Evolutionary conservation across 2,329 filamentous ascomycete genomes (phyloP), one percentile per base, ranked within the genome.

Genomic region (Arthrobotrys entomopaga): DNA sequence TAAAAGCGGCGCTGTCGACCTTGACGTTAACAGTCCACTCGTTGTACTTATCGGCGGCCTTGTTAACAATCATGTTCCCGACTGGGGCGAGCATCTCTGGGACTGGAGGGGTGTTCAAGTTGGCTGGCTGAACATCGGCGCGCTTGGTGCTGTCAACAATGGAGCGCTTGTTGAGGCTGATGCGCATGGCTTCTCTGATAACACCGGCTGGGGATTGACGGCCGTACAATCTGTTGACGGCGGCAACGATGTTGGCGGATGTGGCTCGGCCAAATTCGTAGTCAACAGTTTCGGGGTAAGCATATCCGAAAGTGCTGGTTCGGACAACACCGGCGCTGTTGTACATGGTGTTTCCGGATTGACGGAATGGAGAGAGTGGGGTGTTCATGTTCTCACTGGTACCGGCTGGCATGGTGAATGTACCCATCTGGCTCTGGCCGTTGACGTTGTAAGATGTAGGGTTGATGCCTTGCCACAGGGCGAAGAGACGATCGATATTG

Each of bases 221-320:
- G 8, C 60, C 66, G 29, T 59, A 65, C n/a, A 59, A 24, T 11
- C 24, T 53, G 38, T 71, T 70, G 24, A 63, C 52, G 10, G 50
- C 46, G n/a, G 46, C 22, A 2, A 64, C 58, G 8, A 50, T 63
- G 19, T 50, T 19, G 15, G 24, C 63, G 73, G 79, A 80, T 26
- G 79, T 64, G 15, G 53, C 56, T 6, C 56, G 46, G 75, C 79
- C 81, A 24, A n/a, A n/a, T 19, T 50, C 78, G 79, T 77, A 79
- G 77, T 80, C 80, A 82, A 83, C 77, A 29, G 88, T 86, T 77
- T 94, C 91, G 0, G 87, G 84, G 79, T 96, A 96, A 0, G 87
- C 89, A 79, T 95, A 95, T 10, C 88, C 89, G 80, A 95, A 90
- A 0, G 82, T 83, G 22, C 84, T 83, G 4, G 86, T 87, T 24